These are phyloP conservation scores for Phialemoniopsis sp. DNA, from an alignment of 2,329 filamentous ascomycete species.

Conservation along the genomic window DNA sequence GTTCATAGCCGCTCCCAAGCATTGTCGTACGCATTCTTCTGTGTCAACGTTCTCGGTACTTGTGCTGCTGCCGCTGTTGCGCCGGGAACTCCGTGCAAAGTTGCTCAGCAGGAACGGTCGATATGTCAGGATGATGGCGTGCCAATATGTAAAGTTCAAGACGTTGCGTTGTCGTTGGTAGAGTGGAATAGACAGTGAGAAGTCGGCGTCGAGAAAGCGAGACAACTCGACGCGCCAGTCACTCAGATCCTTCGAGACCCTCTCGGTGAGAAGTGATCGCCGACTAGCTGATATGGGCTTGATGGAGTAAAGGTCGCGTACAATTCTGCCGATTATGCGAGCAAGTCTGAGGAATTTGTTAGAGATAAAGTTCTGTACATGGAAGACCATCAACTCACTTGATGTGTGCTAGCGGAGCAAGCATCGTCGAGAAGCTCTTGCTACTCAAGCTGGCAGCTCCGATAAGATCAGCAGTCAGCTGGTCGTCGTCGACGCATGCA, in stretches of 20 bases:
- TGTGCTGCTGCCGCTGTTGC: slow-evolving; percentile 4
- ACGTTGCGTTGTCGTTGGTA: slow-evolving; percentile 30
- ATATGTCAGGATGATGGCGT: slow-evolving; percentile 33
- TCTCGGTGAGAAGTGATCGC: slow-evolving; percentile 18
- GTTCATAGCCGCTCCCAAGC: slow-evolving; percentile 31
- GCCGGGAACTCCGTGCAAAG: slow-evolving; percentile 18
- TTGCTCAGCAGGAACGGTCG: slow-evolving; percentile 30
- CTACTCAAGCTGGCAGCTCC: background rate
- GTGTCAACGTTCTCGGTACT: background rate
- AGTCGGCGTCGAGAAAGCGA: slow-evolving; percentile 32
- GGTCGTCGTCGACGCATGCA: slow-evolving; percentile 47
- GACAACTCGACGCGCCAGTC: slow-evolving; percentile 26
- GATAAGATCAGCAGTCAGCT: slow-evolving; percentile 21
- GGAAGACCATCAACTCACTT: too few relatives aligned
- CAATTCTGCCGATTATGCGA: slow-evolving; percentile 26
- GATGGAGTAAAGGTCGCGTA: slow-evolving; percentile 28
- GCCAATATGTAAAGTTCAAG: slow-evolving; percentile 35
- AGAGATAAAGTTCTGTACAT: background rate
- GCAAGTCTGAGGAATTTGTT: slow-evolving; percentile 16
- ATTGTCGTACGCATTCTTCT: slow-evolving; percentile 14
- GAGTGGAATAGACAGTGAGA: slow-evolving; percentile 5
- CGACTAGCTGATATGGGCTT: slow-evolving; percentile 20
- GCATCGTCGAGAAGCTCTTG: slow-evolving; percentile 20
- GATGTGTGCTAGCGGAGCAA: slow-evolving; percentile 27
- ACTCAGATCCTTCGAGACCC: slow-evolving; percentile 20